These are phyloP conservation scores for Dalbergia oliveri DNA, from an alignment of 306 rosid genomes.

Conservation along the genomic window DNA sequence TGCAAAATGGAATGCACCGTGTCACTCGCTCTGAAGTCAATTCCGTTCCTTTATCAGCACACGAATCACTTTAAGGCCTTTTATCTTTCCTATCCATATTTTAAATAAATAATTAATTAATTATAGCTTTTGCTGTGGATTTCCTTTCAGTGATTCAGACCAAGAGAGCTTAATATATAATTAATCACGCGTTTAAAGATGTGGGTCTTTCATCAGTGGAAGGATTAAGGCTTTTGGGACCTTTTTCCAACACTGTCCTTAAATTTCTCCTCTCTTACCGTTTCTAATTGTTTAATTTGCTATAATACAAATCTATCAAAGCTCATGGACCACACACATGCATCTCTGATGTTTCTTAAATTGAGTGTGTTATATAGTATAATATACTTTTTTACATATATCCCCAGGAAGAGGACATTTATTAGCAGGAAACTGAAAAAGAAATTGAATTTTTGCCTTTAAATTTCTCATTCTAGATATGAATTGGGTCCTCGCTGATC, in stretches of 20 bases:
- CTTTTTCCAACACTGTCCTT: constrained; percentile 32
- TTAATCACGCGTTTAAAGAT: constrained; percentile 56
- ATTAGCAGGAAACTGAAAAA: neutral
- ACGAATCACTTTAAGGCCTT: neutral
- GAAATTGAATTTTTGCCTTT: neutral
- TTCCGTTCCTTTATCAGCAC: neutral
- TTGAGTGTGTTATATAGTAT: neutral
- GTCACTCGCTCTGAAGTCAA: neutral
- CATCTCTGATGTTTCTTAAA: neutral
- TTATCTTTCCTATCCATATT: neutral
- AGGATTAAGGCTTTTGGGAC: constrained; percentile 21
- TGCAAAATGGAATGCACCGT: neutral
- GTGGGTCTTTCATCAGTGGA: constrained; percentile 29
- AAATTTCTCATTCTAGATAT: too few species aligned
- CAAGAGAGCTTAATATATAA: neutral
- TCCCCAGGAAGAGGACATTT: neutral
- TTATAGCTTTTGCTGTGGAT: constrained; percentile 15
- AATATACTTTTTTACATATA: too few species aligned
- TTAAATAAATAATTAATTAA: neutral
- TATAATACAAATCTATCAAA: neutral
- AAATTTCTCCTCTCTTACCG: neutral
- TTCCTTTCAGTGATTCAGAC: constrained; percentile 22
- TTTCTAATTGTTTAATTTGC: neutral
- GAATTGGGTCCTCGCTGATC: too few species aligned
- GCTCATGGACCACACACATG: constrained; percentile 9